phyloP scores from a whole-genome alignment of 2,329 filamentous ascomycete species.

The Macrophomina tecta region DNA sequence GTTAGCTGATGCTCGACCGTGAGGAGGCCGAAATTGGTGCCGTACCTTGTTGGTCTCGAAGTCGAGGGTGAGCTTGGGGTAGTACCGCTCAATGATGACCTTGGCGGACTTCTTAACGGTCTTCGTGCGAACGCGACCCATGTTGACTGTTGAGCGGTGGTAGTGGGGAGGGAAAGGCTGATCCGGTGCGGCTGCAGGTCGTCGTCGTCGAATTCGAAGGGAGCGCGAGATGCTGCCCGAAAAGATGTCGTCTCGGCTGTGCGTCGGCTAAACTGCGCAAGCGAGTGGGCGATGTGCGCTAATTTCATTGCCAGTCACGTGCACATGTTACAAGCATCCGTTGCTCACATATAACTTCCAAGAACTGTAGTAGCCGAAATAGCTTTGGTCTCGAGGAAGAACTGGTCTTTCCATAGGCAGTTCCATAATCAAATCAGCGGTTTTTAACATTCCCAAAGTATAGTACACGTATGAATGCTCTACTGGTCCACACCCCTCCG shows the following conservation, averaged over 20 bases:
- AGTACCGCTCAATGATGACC: slow-evolving; percentile 89
- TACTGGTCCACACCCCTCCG: slow-evolving; percentile 13
- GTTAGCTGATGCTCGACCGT: background rate
- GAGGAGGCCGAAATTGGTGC: too few species aligned
- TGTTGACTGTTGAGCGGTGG: slow-evolving; percentile 46
- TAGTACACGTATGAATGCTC: background rate
- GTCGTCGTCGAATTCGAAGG: slow-evolving; percentile 25
- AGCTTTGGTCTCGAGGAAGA: too few species aligned
- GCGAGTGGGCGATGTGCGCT: background rate
- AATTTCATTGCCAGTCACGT: background rate
- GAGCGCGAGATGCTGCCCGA: background rate
- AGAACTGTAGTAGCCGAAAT: too few species aligned
- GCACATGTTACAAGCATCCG: background rate
- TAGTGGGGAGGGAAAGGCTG: slow-evolving; percentile 6
- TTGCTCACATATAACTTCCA: too few species aligned
- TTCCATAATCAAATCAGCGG: too few species aligned
- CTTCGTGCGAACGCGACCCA: slow-evolving; percentile 66
- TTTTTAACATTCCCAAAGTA: background rate
- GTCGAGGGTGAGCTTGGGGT: slow-evolving; percentile 97
- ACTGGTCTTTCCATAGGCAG: too few species aligned
- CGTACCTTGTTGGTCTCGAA: slow-evolving; percentile 96
- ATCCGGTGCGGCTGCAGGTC: slow-evolving; percentile 26
- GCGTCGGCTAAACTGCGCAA: slow-evolving; percentile 24
- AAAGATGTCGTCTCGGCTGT: slow-evolving; percentile 22
- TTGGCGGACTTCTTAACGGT: slow-evolving; percentile 90